phyloP scores from a whole-genome alignment of 345 rosid genomes.

The Salix koriyanagi region DNA sequence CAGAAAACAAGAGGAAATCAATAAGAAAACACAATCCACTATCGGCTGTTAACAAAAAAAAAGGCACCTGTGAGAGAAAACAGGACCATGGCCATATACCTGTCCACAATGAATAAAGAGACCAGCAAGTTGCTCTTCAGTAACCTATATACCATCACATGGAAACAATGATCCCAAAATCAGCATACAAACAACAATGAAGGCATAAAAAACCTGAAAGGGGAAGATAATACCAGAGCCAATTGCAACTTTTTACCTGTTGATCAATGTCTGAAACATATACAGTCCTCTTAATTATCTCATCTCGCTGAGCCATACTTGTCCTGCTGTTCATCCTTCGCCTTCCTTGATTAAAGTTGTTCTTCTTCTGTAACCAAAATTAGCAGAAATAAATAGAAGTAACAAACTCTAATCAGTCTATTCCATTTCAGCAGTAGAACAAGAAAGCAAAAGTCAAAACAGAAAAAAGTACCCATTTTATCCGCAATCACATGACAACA shows the following conservation, averaged over 20 bases:
- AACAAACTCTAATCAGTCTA: background rate
- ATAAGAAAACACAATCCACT: background rate
- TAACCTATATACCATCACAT: conserved; percentile 43
- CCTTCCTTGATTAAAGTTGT: conserved; percentile 58
- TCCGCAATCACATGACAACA: background rate
- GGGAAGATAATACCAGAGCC: background rate
- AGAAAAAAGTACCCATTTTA: background rate
- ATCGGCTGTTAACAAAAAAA: background rate
- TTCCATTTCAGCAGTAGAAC: background rate
- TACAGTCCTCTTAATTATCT: conserved; percentile 77
- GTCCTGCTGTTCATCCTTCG: conserved; percentile 77
- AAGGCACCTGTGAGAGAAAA: background rate
- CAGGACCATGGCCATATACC: conserved; percentile 34
- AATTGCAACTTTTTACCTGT: conserved; percentile 36
- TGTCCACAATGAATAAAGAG: conserved; percentile 77
- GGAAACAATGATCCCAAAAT: conserved; percentile 7
- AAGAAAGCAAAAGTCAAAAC: background rate
- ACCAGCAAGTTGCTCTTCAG: conserved; percentile 91
- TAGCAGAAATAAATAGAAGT: background rate
- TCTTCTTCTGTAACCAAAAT: conserved; percentile 57
- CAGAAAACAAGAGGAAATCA: background rate
- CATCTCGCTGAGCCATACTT: conserved; percentile 84
- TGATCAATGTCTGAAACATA: conserved; percentile 82
- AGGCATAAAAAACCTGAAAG: background rate
- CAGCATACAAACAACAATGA: conserved; percentile 8